Percentiles rank a stretch among this genome's conserved stretches.
Conservation (phyloP, 345 rosid species). For the Excoecaria agallocha region DNA sequence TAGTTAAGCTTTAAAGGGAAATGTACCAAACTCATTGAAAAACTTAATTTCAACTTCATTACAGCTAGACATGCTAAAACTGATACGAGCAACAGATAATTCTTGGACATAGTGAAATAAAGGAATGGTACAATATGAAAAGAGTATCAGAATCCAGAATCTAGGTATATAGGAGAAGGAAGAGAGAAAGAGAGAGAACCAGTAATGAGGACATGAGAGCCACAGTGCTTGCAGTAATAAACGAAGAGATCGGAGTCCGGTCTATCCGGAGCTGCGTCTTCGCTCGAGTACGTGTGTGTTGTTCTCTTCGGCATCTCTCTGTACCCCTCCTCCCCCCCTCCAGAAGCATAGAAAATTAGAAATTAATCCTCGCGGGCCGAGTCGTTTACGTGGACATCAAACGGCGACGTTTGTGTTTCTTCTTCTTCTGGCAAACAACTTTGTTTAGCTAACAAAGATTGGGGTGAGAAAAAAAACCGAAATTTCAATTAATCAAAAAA, state of each 20-base stretch:
- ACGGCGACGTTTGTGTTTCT: too few species aligned
- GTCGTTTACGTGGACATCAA: too few species aligned
- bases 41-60: not conserved
- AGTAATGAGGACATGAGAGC: slow-evolving; percentile 94
- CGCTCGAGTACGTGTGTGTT: slow-evolving; percentile 98
- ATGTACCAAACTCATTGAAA: not conserved
- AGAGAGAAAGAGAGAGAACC: slow-evolving; percentile 44
- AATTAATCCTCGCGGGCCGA: too few species aligned
- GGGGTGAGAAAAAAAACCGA: too few species aligned
- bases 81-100: not conserved
- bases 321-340: not conserved
- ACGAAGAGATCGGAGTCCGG: slow-evolving; percentile 98
- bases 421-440: too few species aligned
- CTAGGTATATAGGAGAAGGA: not conserved
- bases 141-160: not conserved
- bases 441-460: too few species aligned
- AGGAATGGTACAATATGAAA: not conserved
- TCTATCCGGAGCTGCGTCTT: slow-evolving; percentile 96
- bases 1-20: not conserved
- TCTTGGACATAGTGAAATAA: not conserved
- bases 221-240: slow-evolving; percentile 96
- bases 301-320: slow-evolving; percentile 92
- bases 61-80: not conserved
- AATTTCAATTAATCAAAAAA: too few species aligned
- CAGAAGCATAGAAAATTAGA: not conserved